Percentiles rank a stretch among this genome's conserved stretches.
These are phyloP conservation scores for Chytriomyces hyalinus DNA, from an alignment of 192 early-diverging fungal genomes.

Conservation along the genomic window DNA sequence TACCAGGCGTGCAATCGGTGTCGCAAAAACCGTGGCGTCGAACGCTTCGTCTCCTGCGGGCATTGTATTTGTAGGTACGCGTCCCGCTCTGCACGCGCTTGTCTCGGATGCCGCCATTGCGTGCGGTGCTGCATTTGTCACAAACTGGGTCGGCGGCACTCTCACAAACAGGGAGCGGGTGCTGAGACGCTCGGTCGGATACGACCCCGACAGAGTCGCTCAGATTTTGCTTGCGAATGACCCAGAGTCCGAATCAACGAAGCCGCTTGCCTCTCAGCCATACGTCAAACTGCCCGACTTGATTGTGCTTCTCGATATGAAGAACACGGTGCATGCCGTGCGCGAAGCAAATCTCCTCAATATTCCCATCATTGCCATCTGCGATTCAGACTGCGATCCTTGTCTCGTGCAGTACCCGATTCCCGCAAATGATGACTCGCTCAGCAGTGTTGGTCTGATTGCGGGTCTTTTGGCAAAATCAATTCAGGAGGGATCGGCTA, in stretches of 20 bases:
- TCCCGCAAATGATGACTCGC: slow-evolving; percentile 92
- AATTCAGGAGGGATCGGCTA: slow-evolving; percentile 62
- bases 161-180: slow-evolving; percentile 84
- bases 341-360: slow-evolving; percentile 75
- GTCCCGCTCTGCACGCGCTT: slow-evolving; percentile 65
- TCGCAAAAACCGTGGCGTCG: slow-evolving; percentile 72
- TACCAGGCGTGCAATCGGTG: slow-evolving; percentile 67
- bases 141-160: slow-evolving; percentile 86
- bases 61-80: slow-evolving; percentile 85
- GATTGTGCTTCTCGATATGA: slow-evolving; percentile 80
- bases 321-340: slow-evolving; percentile 82
- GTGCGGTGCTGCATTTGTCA: slow-evolving; percentile 79
- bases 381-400: slow-evolving; percentile 92
- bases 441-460: slow-evolving; percentile 76
- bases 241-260: slow-evolving; percentile 39
- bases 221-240: slow-evolving; percentile 32
- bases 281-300: slow-evolving; percentile 73
- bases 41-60: slow-evolving; percentile 63
- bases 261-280: slow-evolving; percentile 52
- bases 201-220: slow-evolving; percentile 50
- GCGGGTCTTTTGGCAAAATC: slow-evolving; percentile 77
- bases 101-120: slow-evolving; percentile 80
- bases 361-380: slow-evolving; percentile 88
- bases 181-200: slow-evolving; percentile 58
- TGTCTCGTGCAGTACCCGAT: slow-evolving; percentile 85